Base-by-base conservation (phyloP, 2,329 filamentous ascomycete genomes). In the Talaromyces albobiverticillius region DNA sequence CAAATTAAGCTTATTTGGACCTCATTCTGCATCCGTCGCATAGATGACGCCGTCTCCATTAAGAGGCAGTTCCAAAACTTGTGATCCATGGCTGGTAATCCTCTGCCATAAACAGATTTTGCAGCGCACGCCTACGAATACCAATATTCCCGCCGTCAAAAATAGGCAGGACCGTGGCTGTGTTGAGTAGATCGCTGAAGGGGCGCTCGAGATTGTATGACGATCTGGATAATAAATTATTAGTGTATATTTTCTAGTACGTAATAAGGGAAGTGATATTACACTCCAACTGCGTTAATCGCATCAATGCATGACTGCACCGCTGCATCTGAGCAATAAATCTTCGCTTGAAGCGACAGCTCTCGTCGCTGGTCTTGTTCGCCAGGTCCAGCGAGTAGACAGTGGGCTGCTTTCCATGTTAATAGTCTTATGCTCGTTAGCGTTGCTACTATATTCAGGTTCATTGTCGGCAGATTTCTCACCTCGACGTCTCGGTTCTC, bases 71-170 rank as follows among this genome's bases (percentile, higher is more conserved):
- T n/a, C n/a, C n/a, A n/a, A n/a, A n/a, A n/a, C n/a, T n/a, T n/a
- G n/a, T n/a, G n/a, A n/a, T n/a, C n/a, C n/a, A n/a, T n/a, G n/a
- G n/a, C n/a, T n/a, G n/a, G n/a, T 47, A 47, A 16, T 47, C 31
- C 22, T 36, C 31, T 6, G 22, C 11, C 18, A 34, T 18, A 23
- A 47, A 29, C 34, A 47, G 29, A 2, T 18, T 29, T 13, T 81
- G 74, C 53, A 81, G 59, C 54, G 79, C 74, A 25, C 79, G 67
- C 49, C 79, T 71, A 38, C 79, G 66, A 6, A 82, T 74, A 0
- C 80, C 79, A 10, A 82, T 71, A 62, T 82, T 82, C 0, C 80
- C 79, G 0, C 79, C 78, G 55, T 82, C 79, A 53, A 82, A 82
- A 22, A 76, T 73, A 3, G 78, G 77, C 48, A 81, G 55, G 3